Conservation (phyloP, 805 yeast species). For the Sungouiella blattae region DNA sequence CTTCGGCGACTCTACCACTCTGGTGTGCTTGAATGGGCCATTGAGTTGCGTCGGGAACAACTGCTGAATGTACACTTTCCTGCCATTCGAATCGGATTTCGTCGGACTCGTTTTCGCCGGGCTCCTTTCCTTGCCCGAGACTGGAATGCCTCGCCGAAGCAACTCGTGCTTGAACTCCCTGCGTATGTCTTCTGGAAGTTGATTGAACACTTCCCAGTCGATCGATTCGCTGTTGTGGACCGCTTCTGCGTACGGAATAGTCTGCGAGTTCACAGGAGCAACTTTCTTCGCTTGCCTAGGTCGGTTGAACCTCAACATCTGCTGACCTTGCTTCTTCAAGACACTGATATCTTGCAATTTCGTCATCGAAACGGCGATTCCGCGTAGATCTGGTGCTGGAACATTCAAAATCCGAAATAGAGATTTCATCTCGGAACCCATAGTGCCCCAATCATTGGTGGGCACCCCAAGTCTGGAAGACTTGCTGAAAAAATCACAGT, state of each 20-base stretch:
- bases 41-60: conserved; percentile 31
- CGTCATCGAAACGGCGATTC: conserved; percentile 68
- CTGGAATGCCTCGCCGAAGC: conserved; percentile 36
- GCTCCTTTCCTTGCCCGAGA: conserved; percentile 11
- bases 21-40: conserved; percentile 25
- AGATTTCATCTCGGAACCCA: conserved; percentile 57
- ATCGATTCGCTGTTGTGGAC: conserved; percentile 30
- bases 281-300: not conserved
- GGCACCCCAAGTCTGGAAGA: conserved; percentile 58
- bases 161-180: conserved; percentile 57
- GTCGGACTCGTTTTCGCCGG: conserved; percentile 5
- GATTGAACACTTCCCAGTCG: conserved; percentile 62
- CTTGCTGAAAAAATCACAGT: conserved; percentile 62
- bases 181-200: conserved; percentile 64
- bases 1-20: conserved; percentile 32
- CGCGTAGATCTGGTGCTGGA: conserved; percentile 69
- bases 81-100: conserved; percentile 4
- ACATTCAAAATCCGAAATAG: conserved; percentile 54
- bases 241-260: conserved; percentile 11
- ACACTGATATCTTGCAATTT: conserved; percentile 45
- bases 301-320: conserved; percentile 7
- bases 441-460: conserved; percentile 56
- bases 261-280: conserved; percentile 6
- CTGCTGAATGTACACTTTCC: conserved; percentile 34
- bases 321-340: conserved; percentile 13